A percentile compares a stretch with the other conserved stretches of the same genome.
Conservation (phyloP, 2,329 filamentous ascomycete genomes). For the Aspergillus uvarum region DNA sequence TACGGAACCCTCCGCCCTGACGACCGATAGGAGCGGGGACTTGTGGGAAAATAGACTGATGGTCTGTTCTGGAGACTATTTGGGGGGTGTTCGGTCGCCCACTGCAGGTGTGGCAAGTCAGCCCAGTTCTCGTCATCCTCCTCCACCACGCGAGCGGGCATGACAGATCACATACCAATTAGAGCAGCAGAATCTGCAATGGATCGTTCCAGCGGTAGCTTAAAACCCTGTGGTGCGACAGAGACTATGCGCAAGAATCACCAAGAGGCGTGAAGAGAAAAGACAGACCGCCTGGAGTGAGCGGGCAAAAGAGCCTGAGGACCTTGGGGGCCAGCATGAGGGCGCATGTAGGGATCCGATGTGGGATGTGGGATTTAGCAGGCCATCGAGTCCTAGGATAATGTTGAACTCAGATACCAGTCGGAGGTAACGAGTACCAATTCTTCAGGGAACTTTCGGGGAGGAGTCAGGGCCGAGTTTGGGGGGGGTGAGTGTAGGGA, state of each 20-base stretch:
- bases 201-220: constrained; percentile 15
- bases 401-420: neutral
- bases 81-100: neutral
- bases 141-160: constrained; percentile 7
- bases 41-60: neutral
- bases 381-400: neutral
- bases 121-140: neutral
- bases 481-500: neutral
- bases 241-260: constrained; percentile 11
- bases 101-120: constrained; percentile 2
- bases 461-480: neutral
- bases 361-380: neutral
- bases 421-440: neutral
- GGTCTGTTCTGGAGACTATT: neutral
- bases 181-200: constrained; percentile 8
- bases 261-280: constrained; percentile 12
- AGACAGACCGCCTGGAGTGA: constrained; percentile 15
- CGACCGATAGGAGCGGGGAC: neutral
- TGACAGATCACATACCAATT: constrained; percentile 2
- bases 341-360: neutral
- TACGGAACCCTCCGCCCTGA: neutral
- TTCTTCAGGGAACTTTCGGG: neutral
- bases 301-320: constrained; percentile 19
- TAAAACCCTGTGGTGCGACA: constrained; percentile 6
- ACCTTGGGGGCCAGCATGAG: constrained; percentile 23